A percentile compares a stretch with the other conserved stretches of the same genome.
Evolutionary conservation across 768 basidiomycete species (phyloP).

Genomic region (Xerocomellus dryophilus): DNA sequence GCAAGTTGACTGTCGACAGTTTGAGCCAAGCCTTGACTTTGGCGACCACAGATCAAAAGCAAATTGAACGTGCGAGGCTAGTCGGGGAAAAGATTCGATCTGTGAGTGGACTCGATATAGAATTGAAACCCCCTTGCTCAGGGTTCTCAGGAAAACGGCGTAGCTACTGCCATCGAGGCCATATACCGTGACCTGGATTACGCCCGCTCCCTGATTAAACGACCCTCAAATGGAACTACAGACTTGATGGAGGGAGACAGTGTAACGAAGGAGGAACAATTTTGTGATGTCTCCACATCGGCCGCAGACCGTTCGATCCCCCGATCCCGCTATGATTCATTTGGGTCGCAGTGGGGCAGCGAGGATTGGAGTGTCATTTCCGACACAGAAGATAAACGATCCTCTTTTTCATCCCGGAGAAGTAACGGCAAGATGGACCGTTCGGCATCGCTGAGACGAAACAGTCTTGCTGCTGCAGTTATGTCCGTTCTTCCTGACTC

Average conservation of each 20-base stretch:
- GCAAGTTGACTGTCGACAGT: constrained; percentile 78
- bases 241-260: constrained; percentile 18
- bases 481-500: constrained; percentile 61
- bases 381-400: constrained; percentile 61
- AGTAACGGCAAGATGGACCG: constrained; percentile 38
- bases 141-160: constrained; percentile 82
- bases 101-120: constrained; percentile 40
- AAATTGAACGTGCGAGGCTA: constrained; percentile 79
- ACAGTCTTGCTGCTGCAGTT: constrained; percentile 59
- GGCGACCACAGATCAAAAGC: constrained; percentile 86
- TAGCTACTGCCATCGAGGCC: constrained; percentile 86
- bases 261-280: constrained; percentile 33
- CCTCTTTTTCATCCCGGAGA: constrained; percentile 51
- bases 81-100: constrained; percentile 85
- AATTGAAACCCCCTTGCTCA: neutral
- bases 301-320: constrained; percentile 32
- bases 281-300: constrained; percentile 27
- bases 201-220: constrained; percentile 82
- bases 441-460: constrained; percentile 50
- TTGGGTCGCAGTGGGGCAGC: constrained; percentile 57
- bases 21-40: constrained; percentile 73
- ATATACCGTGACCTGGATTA: constrained; percentile 98
- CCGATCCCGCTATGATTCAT: constrained; percentile 53
- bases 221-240: constrained; percentile 27
- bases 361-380: constrained; percentile 90